Evolutionary conservation across 1,139 yeast species (phyloP).

Genomic region (Protomyces arabidopsidicola): DNA sequence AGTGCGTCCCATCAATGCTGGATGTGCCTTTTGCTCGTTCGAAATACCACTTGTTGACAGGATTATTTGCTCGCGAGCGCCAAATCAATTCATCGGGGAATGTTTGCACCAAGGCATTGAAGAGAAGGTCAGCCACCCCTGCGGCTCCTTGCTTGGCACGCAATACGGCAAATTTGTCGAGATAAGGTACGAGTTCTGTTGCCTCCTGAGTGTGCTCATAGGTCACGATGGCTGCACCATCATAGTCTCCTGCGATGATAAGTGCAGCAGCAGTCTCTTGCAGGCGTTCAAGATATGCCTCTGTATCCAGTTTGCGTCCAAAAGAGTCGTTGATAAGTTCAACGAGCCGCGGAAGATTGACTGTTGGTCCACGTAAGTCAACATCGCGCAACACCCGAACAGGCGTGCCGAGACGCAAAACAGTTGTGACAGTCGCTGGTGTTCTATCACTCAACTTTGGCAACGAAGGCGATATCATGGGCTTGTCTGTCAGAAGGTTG

Average conservation of each 20-base stretch:
- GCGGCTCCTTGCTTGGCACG: conserved; percentile 80
- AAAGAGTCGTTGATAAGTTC: conserved; percentile 73
- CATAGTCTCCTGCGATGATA: conserved; percentile 87
- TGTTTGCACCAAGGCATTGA: conserved; percentile 65
- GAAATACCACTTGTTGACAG: conserved; percentile 96
- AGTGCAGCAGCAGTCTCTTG: conserved; percentile 59
- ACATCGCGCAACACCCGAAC: conserved; percentile 48
- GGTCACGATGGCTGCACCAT: conserved; percentile 89
- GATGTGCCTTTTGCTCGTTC: conserved; percentile 75
- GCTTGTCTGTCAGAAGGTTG: conserved; percentile 83
- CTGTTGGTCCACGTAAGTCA: conserved; percentile 40
- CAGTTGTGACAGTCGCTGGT: conserved; percentile 67
- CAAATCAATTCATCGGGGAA: conserved; percentile 76
- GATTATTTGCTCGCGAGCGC: conserved; percentile 81
- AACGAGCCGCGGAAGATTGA: conserved; percentile 57
- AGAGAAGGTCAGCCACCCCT: conserved; percentile 88
- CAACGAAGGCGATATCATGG: conserved; percentile 85
- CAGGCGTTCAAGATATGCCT: conserved; percentile 62
- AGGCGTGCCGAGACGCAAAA: conserved; percentile 70
- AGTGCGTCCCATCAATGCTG: conserved; percentile 43
- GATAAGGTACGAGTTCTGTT: conserved; percentile 53
- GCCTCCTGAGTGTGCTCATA: conserved; percentile 49
- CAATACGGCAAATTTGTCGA: conserved; percentile 90
- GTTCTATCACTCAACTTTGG: conserved; percentile 60
- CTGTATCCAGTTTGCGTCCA: conserved; percentile 58